Evolutionary conservation across 768 basidiomycete genomes (phyloP).

Genomic region (Mycena albidolilacea): DNA sequence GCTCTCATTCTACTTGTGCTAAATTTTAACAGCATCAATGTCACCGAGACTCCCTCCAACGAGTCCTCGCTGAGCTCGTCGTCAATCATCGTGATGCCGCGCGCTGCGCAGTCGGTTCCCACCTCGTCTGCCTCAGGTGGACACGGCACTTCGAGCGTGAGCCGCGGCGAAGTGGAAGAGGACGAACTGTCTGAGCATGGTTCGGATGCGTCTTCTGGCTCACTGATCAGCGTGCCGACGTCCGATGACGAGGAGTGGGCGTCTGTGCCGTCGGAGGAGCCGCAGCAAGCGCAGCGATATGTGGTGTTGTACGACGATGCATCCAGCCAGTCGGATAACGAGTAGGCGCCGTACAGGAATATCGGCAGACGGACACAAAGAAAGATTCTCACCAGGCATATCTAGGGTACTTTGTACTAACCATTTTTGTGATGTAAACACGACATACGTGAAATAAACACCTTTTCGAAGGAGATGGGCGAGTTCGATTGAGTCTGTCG

Average conservation of each 20-base stretch:
- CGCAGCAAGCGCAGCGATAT: constrained; percentile 66
- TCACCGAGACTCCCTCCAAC: constrained; percentile 64
- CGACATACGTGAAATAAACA: constrained; percentile 40
- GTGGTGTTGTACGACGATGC: constrained; percentile 81
- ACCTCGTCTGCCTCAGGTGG: constrained; percentile 41
- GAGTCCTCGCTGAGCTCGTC: constrained; percentile 69
- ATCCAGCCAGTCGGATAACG: constrained; percentile 60
- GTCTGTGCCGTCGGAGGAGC: constrained; percentile 44
- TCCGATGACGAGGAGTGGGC: constrained; percentile 70
- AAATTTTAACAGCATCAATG: constrained; percentile 67
- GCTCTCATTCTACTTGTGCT: background rate
- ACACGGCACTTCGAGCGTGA: constrained; percentile 5
- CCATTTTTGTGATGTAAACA: constrained; percentile 33
- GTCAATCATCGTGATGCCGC: constrained; percentile 80
- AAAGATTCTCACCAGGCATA: constrained; percentile 19
- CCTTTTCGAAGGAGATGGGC: constrained; percentile 29
- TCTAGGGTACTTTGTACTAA: constrained; percentile 26
- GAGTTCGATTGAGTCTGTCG: too few relatives aligned
- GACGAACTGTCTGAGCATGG: constrained; percentile 54
- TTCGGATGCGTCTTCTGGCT: constrained; percentile 67
- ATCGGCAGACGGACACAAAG: background rate
- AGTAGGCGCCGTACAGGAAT: constrained; percentile 43
- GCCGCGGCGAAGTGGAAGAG: constrained; percentile 36
- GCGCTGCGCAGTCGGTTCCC: constrained; percentile 45
- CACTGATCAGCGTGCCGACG: constrained; percentile 74